Evolutionary conservation across 2,329 filamentous ascomycete genomes (phyloP).

Genomic region (Colletotrichum theobromicola): DNA sequence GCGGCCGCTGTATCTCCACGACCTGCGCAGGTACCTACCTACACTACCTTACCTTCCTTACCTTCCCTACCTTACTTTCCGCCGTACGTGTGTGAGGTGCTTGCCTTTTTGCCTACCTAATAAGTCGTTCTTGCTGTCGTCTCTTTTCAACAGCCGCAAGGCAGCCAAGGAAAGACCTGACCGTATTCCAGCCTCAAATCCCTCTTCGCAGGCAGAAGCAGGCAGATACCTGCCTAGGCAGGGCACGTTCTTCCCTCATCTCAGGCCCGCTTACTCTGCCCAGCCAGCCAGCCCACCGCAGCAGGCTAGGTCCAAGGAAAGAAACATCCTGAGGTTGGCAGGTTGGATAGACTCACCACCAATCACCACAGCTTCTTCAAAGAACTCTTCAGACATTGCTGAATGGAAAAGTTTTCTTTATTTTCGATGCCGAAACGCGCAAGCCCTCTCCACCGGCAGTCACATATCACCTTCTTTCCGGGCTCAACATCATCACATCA

Average conservation of each 20-base stretch:
- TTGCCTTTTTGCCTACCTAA: background rate
- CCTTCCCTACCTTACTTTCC: background rate
- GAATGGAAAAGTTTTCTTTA: background rate
- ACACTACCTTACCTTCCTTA: background rate
- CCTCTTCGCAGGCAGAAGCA: background rate
- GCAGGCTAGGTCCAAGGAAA: too few species aligned
- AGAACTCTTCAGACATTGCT: background rate
- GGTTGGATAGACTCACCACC: background rate
- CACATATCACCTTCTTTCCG: conserved; percentile 10
- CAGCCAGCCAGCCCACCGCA: too few species aligned
- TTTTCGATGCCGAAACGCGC: conserved; percentile 1
- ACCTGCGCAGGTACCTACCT: background rate
- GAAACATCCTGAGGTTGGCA: background rate
- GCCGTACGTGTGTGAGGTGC: background rate
- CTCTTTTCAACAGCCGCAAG: background rate
- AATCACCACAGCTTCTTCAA: background rate
- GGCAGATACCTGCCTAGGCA: background rate
- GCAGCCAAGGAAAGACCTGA: background rate
- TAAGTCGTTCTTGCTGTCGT: too few species aligned
- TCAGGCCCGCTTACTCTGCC: background rate
- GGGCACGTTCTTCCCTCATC: too few species aligned
- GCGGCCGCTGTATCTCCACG: conserved; percentile 17
- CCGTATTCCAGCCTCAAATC: background rate
- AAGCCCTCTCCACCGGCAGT: background rate
- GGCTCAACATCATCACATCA: conserved; percentile 2